Evolutionary conservation across 805 yeast genomes (phyloP).

Genomic region (Candida maesae): DNA sequence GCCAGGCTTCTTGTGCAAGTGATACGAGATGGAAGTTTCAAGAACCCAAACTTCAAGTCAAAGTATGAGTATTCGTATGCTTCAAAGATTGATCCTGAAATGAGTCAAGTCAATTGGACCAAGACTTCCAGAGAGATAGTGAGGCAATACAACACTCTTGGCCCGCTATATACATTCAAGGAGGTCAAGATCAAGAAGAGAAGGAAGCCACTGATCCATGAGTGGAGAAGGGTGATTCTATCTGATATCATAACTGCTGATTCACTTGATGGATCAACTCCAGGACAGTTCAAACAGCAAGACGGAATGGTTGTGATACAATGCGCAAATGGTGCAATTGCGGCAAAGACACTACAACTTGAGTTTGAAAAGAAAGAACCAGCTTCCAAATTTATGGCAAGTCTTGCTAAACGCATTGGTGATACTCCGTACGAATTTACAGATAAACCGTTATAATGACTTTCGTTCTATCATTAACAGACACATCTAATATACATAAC

Average conservation of each 20-base stretch:
- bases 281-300: conserved; percentile 31
- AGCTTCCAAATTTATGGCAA: conserved; percentile 39
- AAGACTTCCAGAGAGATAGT: conserved; percentile 35
- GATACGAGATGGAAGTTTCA: conserved; percentile 32
- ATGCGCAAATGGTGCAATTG: conserved; percentile 42
- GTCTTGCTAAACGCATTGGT: conserved; percentile 47
- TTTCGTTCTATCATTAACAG: no score
- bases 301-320: conserved; percentile 33
- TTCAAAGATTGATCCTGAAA: conserved; percentile 43
- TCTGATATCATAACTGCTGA: conserved; percentile 30
- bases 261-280: conserved; percentile 2
- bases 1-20: conserved; percentile 51
- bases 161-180: conserved; percentile 48
- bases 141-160: conserved; percentile 48
- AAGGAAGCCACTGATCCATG: conserved; percentile 25
- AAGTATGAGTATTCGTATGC: conserved; percentile 49
- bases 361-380: conserved; percentile 51
- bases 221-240: conserved; percentile 45
- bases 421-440: conserved; percentile 19
- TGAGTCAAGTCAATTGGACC: conserved; percentile 47
- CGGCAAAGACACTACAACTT: conserved; percentile 40
- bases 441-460: not conserved
- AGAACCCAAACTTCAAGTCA: conserved; percentile 20
- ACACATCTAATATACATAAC: no score
- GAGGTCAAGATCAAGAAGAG: conserved; percentile 34